Evolutionary conservation across 2,329 filamentous ascomycete species (phyloP).

Genomic region (Phaeosphaeriaceae sp.): DNA sequence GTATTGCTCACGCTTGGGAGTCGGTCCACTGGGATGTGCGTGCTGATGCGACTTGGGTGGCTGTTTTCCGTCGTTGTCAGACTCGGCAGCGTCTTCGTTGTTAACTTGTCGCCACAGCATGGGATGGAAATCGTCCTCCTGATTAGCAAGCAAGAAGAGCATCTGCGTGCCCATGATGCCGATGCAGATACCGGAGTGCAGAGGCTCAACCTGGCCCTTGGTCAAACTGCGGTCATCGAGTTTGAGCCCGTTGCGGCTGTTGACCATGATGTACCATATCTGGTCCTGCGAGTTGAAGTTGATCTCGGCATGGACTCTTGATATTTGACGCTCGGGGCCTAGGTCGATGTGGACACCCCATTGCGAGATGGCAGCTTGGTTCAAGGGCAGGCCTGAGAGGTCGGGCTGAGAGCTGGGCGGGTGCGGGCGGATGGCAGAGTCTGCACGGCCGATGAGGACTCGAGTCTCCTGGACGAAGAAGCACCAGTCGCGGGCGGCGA

Average conservation of each 20-base stretch:
- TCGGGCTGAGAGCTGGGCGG: slow-evolving; percentile 37
- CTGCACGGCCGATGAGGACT: slow-evolving; percentile 75
- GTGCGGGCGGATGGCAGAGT: slow-evolving; percentile 38
- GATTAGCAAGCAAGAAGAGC: slow-evolving; percentile 94
- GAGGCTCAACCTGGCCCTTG: slow-evolving; percentile 68
- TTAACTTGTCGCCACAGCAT: slow-evolving; percentile 70
- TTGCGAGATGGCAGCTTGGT: slow-evolving; percentile 34
- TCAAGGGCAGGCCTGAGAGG: slow-evolving; percentile 31
- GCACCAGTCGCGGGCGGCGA: slow-evolving; percentile 83
- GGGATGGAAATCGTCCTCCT: slow-evolving; percentile 73
- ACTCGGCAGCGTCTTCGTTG: slow-evolving; percentile 46
- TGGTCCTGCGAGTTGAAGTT: slow-evolving; percentile 54
- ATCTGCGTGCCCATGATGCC: slow-evolving; percentile 94
- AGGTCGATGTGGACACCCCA: slow-evolving; percentile 83
- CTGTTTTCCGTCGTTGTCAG: slow-evolving; percentile 48
- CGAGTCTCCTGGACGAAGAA: slow-evolving; percentile 81
- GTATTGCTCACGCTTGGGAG: slow-evolving; percentile 47
- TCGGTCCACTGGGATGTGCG: slow-evolving; percentile 43
- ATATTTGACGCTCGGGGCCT: slow-evolving; percentile 60
- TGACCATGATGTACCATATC: slow-evolving; percentile 84
- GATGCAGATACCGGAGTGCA: slow-evolving; percentile 88
- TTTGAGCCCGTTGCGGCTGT: slow-evolving; percentile 89
- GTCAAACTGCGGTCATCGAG: slow-evolving; percentile 78
- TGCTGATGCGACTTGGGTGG: slow-evolving; percentile 42
- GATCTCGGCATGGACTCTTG: slow-evolving; percentile 59